Percentiles rank a stretch among this genome's conserved stretches.
Conservation (phyloP, 1,139 yeast species). For the Saccharomyces hybrid region DNA sequence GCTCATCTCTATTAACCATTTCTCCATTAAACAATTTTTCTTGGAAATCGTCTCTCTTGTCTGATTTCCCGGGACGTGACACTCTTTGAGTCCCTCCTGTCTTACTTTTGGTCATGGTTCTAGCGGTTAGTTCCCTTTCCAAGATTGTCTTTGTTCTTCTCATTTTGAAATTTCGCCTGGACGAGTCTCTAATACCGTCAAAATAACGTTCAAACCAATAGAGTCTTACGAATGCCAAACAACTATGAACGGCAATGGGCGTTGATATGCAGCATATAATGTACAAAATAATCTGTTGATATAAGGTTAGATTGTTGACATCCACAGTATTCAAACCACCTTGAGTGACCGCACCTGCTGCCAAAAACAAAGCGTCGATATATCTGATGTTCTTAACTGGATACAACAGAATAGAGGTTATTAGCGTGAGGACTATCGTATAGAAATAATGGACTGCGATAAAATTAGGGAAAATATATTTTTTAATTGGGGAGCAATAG, state of each 20-base stretch:
- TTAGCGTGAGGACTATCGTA: conserved; percentile 45
- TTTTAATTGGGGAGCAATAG: conserved; percentile 42
- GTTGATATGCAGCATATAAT: conserved; percentile 59
- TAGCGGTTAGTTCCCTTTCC: conserved; percentile 43
- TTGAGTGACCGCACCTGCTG: conserved; percentile 76
- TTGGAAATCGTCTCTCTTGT: conserved; percentile 23
- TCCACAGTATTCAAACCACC: conserved; percentile 85
- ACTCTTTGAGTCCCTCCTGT: conserved; percentile 5
- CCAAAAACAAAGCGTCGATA: conserved; percentile 71
- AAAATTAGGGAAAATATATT: conserved; percentile 59
- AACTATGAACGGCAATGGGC: conserved; percentile 84
- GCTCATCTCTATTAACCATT: conserved; percentile 29
- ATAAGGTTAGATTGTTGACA: conserved; percentile 51
- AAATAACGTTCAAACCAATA: conserved; percentile 88
- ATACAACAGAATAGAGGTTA: conserved; percentile 67
- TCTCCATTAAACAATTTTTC: conserved; percentile 32
- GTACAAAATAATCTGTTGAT: conserved; percentile 71
- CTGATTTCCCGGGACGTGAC: not conserved
- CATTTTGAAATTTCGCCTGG: conserved; percentile 70
- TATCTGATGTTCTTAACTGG: conserved; percentile 63
- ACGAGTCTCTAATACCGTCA: conserved; percentile 67
- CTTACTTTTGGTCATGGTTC: conserved; percentile 35
- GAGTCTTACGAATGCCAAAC: conserved; percentile 65
- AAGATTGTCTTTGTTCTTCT: conserved; percentile 62
- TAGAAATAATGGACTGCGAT: conserved; percentile 72